A percentile compares a stretch with the other conserved stretches of the same genome.
These are phyloP conservation scores for Tricholoma terreum DNA, from an alignment of 768 basidiomycete species.

Conservation along the genomic window DNA sequence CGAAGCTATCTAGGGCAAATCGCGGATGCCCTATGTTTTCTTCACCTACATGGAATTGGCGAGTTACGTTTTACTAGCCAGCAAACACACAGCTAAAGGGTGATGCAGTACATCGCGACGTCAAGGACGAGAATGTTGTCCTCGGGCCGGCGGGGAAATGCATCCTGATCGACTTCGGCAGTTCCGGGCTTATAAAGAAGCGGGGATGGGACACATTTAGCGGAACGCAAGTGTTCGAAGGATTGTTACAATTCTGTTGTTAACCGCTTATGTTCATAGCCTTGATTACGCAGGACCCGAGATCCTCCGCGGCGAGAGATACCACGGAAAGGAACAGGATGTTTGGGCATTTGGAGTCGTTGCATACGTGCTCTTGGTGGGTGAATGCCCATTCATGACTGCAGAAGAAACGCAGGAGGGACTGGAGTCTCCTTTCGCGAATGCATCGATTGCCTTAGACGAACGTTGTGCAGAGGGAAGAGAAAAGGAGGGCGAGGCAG, in stretches of 20 bases:
- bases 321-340: constrained; percentile 95
- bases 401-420: constrained; percentile 90
- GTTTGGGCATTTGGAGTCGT: constrained; percentile 99
- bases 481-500: constrained; percentile 70
- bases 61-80: constrained; percentile 20
- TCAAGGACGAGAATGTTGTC: constrained; percentile 97
- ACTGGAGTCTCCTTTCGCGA: constrained; percentile 70
- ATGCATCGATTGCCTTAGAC: constrained; percentile 72
- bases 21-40: constrained; percentile 84
- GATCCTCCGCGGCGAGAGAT: constrained; percentile 91
- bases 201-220: constrained; percentile 90
- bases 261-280: constrained; percentile 32
- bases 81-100: constrained; percentile 5
- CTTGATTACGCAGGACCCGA: constrained; percentile 96
- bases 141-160: constrained; percentile 78
- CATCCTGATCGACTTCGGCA: constrained; percentile 96
- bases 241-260: background rate
- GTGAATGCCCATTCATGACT: constrained; percentile 90
- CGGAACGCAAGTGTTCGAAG: constrained; percentile 70
- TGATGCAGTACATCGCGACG: constrained; percentile 83
- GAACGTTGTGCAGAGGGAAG: constrained; percentile 77
- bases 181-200: constrained; percentile 81
- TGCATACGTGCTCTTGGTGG: constrained; percentile 88
- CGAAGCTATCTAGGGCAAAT: constrained; percentile 91
- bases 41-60: constrained; percentile 93